These are phyloP conservation scores for Grosmannia huntii DNA, from an alignment of 2,329 filamentous ascomycete genomes.

Conservation along the genomic window DNA sequence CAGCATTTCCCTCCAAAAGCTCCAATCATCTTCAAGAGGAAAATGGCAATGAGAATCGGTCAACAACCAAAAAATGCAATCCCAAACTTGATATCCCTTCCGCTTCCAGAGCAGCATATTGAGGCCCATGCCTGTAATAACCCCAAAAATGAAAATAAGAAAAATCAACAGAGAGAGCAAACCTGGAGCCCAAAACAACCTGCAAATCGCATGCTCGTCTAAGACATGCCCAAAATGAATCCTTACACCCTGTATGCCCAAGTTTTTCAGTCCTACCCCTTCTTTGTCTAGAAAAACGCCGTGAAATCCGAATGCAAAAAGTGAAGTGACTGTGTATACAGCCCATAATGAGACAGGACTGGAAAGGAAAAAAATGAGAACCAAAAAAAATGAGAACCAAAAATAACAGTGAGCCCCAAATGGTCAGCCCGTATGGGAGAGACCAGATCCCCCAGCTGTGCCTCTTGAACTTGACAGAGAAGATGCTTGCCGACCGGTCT, in stretches of 20 bases:
- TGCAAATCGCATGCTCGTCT: no score
- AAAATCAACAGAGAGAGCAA: not conserved
- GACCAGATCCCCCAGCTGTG: no score
- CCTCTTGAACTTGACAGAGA: no score
- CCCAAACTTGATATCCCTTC: not conserved
- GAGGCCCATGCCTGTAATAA: not conserved
- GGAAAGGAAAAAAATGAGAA: not conserved
- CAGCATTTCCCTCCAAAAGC: not conserved
- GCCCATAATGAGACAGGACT: not conserved
- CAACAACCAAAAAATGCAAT: not conserved
- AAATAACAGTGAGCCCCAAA: not conserved
- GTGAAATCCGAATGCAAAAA: not conserved
- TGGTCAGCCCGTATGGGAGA: no score
- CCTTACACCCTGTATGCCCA: not conserved
- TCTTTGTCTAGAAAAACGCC: not conserved
- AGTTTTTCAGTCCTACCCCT: not conserved
- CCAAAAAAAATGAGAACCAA: not conserved
- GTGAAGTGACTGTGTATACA: not conserved
- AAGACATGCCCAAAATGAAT: not conserved
- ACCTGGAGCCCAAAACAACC: not conserved
- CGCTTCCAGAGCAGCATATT: constrained; percentile 11
- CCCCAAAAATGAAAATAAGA: not conserved
- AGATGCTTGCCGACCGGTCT: no score
- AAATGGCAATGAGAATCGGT: not conserved
- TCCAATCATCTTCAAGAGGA: not conserved